phyloP scores from a whole-genome alignment of 2,329 filamentous ascomycete genomes.

The Pezicula rhizophila region DNA sequence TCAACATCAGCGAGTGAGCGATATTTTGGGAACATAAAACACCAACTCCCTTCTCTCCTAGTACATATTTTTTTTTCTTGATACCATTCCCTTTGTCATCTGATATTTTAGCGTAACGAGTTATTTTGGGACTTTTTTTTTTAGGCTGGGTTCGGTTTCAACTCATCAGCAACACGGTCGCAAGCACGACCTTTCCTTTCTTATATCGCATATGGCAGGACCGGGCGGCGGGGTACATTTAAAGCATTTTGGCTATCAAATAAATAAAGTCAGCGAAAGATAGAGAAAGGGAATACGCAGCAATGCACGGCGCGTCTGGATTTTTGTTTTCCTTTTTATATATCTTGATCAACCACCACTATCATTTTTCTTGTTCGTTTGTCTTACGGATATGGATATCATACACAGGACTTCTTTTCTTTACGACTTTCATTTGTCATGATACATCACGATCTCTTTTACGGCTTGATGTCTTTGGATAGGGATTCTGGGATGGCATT shows the following conservation, averaged over 20 bases:
- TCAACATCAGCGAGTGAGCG: constrained; percentile 26
- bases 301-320: constrained; percentile 49
- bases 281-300: constrained; percentile 51
- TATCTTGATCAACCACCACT: constrained; percentile 5
- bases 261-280: constrained; percentile 22
- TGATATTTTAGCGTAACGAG: constrained; percentile 48
- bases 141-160: constrained; percentile 35
- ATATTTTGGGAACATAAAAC: constrained; percentile 22
- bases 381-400: constrained; percentile 19
- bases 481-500: constrained; percentile 3
- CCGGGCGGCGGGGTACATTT: constrained; percentile 21
- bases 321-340: constrained; percentile 24
- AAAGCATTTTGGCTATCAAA: constrained; percentile 33
- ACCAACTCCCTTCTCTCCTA: constrained; percentile 13
- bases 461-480: constrained; percentile 24
- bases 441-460: constrained; percentile 6
- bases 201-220: constrained; percentile 24
- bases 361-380: constrained; percentile 22
- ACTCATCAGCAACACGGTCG: constrained; percentile 35
- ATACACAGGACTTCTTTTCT: constrained; percentile 15
- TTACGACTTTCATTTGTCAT: constrained; percentile 19
- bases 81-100: constrained; percentile 32
- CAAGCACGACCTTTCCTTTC: constrained; percentile 27
- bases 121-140: constrained; percentile 17
- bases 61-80: constrained; percentile 25